Percentiles rank a stretch among this genome's conserved stretches.
These are phyloP conservation scores for Papilionanthe hybrid DNA, from an alignment of 116 monocot species.

Conservation along the genomic window DNA sequence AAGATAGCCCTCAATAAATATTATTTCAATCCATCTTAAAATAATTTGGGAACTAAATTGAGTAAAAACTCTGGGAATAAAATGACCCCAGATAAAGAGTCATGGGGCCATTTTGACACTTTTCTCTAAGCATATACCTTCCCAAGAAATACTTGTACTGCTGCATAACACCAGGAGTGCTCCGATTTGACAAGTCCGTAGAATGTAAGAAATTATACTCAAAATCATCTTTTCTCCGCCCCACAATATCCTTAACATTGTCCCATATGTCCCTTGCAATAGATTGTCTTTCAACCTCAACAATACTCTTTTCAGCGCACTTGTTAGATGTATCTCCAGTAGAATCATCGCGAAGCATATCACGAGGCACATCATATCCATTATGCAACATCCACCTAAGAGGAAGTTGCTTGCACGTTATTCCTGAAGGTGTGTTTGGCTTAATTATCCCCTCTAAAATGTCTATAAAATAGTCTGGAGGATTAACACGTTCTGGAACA, in stretches of 20 bases:
- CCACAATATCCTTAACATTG: slow-evolving; percentile 38
- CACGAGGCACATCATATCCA: slow-evolving; percentile 74
- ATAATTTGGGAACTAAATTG: no score
- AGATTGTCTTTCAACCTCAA: slow-evolving; percentile 23
- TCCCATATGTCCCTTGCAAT: slow-evolving; percentile 51
- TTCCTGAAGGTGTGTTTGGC: slow-evolving; percentile 51
- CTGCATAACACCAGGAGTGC: slow-evolving; percentile 48
- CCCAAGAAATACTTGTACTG: slow-evolving; percentile 69
- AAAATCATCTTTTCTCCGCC: slow-evolving; percentile 40
- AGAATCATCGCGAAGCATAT: slow-evolving; percentile 56
- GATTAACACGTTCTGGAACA: slow-evolving; percentile 97
- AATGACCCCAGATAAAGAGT: no score
- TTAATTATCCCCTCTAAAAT: slow-evolving; percentile 95
- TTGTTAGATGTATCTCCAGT: slow-evolving; percentile 28
- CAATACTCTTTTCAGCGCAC: slow-evolving; percentile 16
- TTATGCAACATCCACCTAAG: slow-evolving; percentile 97
- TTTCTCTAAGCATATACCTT: slow-evolving; percentile 23
- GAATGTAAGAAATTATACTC: slow-evolving; percentile 33
- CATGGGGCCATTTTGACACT: no score
- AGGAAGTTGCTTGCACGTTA: slow-evolving; percentile 72
- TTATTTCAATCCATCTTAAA: no score
- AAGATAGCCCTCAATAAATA: no score
- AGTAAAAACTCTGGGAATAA: no score
- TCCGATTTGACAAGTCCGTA: slow-evolving; percentile 49
- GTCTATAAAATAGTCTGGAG: slow-evolving; percentile 96